Conservation (phyloP, 2,329 filamentous ascomycete genomes). For the Podosphaera leucotricha region DNA sequence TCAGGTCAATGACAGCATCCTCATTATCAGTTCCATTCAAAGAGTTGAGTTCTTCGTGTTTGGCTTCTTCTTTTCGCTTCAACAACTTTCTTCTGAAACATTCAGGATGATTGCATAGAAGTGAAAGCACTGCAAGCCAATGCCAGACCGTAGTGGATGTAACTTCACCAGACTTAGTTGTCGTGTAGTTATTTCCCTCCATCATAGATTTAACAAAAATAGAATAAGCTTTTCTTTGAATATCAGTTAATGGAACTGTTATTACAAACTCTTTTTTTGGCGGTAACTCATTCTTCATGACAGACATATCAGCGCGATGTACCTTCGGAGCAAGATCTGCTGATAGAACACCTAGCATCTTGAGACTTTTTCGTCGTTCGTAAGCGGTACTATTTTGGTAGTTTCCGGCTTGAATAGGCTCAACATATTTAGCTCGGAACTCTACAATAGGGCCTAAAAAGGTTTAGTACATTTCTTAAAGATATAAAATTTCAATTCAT, state of each 20-base stretch:
- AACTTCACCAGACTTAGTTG: slow-evolving; percentile 16
- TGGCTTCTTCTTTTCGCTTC: slow-evolving; percentile 15
- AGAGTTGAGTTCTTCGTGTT: slow-evolving; percentile 3
- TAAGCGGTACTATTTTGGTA: slow-evolving; percentile 33
- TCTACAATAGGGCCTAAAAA: slow-evolving; percentile 31
- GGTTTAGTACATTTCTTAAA: background rate
- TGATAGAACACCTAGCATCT: slow-evolving; percentile 47
- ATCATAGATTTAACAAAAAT: slow-evolving; percentile 22
- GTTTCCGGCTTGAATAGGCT: slow-evolving; percentile 50
- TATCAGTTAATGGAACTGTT: slow-evolving; percentile 39
- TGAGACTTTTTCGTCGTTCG: slow-evolving; percentile 36
- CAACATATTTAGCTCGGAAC: slow-evolving; percentile 46
- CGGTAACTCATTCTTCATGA: slow-evolving; percentile 42
- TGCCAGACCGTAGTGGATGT: slow-evolving; percentile 24
- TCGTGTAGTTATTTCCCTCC: slow-evolving; percentile 3
- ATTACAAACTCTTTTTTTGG: slow-evolving; percentile 65
- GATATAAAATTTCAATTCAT: background rate
- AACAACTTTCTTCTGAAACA: slow-evolving; percentile 22
- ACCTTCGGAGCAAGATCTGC: slow-evolving; percentile 54
- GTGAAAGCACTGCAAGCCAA: slow-evolving; percentile 26
- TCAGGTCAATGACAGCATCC: slow-evolving; percentile 6
- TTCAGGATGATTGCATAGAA: slow-evolving; percentile 34
- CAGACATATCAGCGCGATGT: slow-evolving; percentile 46
- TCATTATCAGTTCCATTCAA: slow-evolving; percentile 4
- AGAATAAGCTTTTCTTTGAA: slow-evolving; percentile 41